Base-by-base conservation (phyloP, 225 moss, liverwort and hornwort species). In the Polytrichum commune region DNA sequence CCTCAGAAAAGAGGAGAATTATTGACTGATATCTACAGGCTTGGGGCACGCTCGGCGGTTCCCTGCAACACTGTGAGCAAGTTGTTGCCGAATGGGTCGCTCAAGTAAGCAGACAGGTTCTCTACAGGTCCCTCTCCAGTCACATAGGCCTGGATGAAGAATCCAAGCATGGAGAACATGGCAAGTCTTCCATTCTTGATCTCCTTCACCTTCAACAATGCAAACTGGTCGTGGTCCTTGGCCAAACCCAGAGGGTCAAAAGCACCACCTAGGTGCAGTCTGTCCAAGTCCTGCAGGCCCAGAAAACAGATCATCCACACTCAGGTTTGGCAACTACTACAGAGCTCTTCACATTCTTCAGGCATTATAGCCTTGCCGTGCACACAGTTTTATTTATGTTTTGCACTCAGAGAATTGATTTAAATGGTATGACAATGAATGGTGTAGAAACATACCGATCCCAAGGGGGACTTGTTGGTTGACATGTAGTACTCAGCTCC, bases 101-200 rank as follows among this genome's bases (percentile, higher is more conserved):
- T 92, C 91, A 90, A 77, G 55, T 96, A 93, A 20, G 95, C 77
- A 0, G 88, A 62, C 78, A 96, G 64, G 55, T 96, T 93, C 78
- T 93, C 89, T 0, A 89, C 87, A 4, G 89, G 93, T 29, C 93
- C 93, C 72, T 95, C 79, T 4, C 94, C 89, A 3, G 92, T 94
- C 35, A 92, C 90, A 46, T 84, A 92, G 0, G 94, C 92, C 79
- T 95, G 90, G 55, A 92, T 81, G 77, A 95, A 95, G 81, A 95
- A 92, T 56, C 94, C 90, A 4, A 95, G 84, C 92, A 95, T 95
- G 67, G 89, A 92, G 65, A 95, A 92, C 90, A 95, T 92, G 9
- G 89, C 94, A 70, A 95, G 32, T 65, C 92, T 87, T 54, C 90
- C 89, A 33, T 95, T 95, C 82, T 92, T 95, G 61, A 90, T 95